Evolutionary conservation across 1,284 basidiomycete species (phyloP).

Genomic region (Trametes hirsuta): DNA sequence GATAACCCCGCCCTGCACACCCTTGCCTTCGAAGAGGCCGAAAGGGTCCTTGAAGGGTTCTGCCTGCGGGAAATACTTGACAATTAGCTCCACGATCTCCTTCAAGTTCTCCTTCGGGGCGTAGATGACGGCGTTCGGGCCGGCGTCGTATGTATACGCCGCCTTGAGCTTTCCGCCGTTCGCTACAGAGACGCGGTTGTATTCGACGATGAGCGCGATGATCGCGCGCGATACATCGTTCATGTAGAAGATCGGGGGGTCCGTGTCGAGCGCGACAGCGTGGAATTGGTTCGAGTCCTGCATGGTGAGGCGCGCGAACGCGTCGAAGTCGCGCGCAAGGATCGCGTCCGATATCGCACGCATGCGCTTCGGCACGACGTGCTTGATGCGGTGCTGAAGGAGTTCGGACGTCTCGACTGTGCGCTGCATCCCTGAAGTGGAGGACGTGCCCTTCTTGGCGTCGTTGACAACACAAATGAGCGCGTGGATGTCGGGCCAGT

Average conservation of each 20-base stretch:
- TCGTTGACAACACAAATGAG: slow-evolving; percentile 97
- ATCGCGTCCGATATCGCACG: slow-evolving; percentile 82
- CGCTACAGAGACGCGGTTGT: slow-evolving; percentile 83
- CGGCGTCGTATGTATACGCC: slow-evolving; percentile 98
- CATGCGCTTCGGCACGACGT: slow-evolving; percentile 93
- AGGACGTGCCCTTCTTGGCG: slow-evolving; percentile 96
- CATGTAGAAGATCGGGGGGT: slow-evolving; percentile 99
- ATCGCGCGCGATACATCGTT: slow-evolving; percentile 93
- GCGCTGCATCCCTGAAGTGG: slow-evolving; percentile 96
- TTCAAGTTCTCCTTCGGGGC: slow-evolving; percentile 78
- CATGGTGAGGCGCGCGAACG: slow-evolving; percentile 94
- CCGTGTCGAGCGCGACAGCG: slow-evolving; percentile 95
- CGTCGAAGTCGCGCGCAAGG: slow-evolving; percentile 78
- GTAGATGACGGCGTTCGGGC: slow-evolving; percentile 99
- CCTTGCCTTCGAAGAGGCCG: slow-evolving; percentile 52
- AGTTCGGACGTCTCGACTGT: slow-evolving; percentile 93
- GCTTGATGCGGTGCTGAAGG: slow-evolving; percentile 86
- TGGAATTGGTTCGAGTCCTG: slow-evolving; percentile 99
- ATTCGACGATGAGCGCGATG: slow-evolving; percentile 87
- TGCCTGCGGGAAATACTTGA: slow-evolving; percentile 83
- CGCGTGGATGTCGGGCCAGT: slow-evolving; percentile 97
- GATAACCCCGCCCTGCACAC: slow-evolving; percentile 52
- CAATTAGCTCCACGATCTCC: slow-evolving; percentile 76
- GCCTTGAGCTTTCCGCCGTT: slow-evolving; percentile 73
- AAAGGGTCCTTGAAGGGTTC: slow-evolving; percentile 80